These are phyloP conservation scores for Poronia punctata DNA, from an alignment of 495 filamentous ascomycete species.

Conservation along the genomic window DNA sequence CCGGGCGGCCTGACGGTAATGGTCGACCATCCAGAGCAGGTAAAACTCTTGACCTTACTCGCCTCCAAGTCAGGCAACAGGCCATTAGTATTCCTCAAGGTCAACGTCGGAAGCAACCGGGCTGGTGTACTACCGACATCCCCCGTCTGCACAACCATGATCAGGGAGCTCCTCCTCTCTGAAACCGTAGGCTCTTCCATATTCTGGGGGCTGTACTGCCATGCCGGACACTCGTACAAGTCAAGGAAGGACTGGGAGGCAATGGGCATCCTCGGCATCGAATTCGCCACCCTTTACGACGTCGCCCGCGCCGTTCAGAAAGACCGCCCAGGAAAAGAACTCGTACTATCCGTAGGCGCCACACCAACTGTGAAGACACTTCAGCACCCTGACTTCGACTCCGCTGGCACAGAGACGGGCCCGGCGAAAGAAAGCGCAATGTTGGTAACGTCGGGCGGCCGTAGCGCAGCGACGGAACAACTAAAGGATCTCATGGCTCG, in stretches of 20 bases:
- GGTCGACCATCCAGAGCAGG: constrained; percentile 63
- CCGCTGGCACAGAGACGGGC: background rate
- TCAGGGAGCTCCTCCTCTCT: constrained; percentile 42
- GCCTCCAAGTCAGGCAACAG: constrained; percentile 29
- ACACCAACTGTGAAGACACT: constrained; percentile 68
- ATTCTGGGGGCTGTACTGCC: constrained; percentile 68
- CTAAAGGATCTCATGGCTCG: constrained; percentile 23
- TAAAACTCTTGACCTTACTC: constrained; percentile 39
- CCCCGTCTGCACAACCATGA: constrained; percentile 40
- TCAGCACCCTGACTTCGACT: constrained; percentile 26
- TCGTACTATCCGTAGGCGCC: constrained; percentile 70
- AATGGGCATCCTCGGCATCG: constrained; percentile 48
- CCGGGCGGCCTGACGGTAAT: constrained; percentile 54
- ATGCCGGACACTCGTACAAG: constrained; percentile 70
- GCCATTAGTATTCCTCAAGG: constrained; percentile 61
- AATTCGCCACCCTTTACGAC: constrained; percentile 52
- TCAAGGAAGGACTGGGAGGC: constrained; percentile 44
- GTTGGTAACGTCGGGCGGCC: background rate
- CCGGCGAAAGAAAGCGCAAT: background rate
- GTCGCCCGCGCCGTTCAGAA: constrained; percentile 36
- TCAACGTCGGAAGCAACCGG: constrained; percentile 72
- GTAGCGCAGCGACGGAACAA: constrained; percentile 11
- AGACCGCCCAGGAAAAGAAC: constrained; percentile 20
- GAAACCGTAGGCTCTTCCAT: constrained; percentile 29
- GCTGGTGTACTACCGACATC: constrained; percentile 58